Percentiles rank a stretch among this genome's conserved stretches.
phyloP scores from a whole-genome alignment of 2,329 filamentous ascomycete species.

The Volutella citrinella region DNA sequence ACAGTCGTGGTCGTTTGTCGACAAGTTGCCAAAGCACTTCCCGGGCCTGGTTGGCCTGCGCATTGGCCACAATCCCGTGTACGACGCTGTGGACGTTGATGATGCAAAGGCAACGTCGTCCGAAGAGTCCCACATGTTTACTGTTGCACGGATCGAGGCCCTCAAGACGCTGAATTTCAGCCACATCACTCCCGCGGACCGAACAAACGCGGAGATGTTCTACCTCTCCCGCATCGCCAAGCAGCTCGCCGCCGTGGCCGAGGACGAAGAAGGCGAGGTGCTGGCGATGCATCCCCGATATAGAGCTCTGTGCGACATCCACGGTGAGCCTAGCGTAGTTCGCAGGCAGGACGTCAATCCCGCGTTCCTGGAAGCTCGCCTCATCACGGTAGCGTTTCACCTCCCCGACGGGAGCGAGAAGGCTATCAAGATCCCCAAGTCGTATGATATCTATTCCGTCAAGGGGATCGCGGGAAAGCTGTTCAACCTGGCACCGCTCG shows the following conservation, averaged over 20 bases:
- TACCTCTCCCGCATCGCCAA: conserved; percentile 82
- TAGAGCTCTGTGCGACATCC: conserved; percentile 66
- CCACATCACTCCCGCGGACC: conserved; percentile 67
- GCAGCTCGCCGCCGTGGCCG: conserved; percentile 62
- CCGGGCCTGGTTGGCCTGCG: conserved; percentile 74
- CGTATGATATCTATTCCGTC: conserved; percentile 76
- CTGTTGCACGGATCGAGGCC: conserved; percentile 67
- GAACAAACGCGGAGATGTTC: conserved; percentile 86
- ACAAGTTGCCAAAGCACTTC: conserved; percentile 63
- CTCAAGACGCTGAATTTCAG: conserved; percentile 73
- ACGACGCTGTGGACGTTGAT: conserved; percentile 47
- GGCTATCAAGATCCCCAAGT: conserved; percentile 62
- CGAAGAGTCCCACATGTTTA: conserved; percentile 88
- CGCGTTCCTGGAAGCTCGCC: conserved; percentile 75
- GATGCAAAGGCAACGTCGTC: conserved; percentile 49
- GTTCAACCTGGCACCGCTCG: conserved; percentile 64
- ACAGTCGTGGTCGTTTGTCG: conserved; percentile 69
- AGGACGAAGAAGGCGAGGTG: conserved; percentile 52
- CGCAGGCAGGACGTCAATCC: conserved; percentile 63
- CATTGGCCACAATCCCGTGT: conserved; percentile 83
- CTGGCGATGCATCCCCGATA: conserved; percentile 69
- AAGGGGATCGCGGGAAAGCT: conserved; percentile 72
- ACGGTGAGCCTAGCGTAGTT: conserved; percentile 68
- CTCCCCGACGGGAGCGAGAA: conserved; percentile 24
- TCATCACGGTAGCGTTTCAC: conserved; percentile 63